Evolutionary conservation across 176 grass and related monocot species (phyloP), one percentile per base, ranked within the genome.

Genomic region (Alloteropsis semialata): DNA sequence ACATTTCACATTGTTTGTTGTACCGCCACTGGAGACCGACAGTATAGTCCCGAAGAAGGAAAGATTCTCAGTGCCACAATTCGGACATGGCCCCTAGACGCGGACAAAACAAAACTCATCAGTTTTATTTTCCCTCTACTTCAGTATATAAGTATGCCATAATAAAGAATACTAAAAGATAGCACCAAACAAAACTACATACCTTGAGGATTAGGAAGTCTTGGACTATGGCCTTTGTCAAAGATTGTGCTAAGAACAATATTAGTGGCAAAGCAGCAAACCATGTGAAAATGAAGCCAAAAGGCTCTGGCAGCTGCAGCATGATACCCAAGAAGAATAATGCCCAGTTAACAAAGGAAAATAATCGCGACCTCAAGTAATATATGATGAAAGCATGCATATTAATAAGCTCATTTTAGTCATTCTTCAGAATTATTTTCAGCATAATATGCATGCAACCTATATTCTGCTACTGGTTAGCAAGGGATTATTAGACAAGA

Each of bases 21-120:
- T 44, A 60, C 93, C 88, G 32, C 90, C 93, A 24, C 92, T 98
- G 13, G 91, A 77, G 43, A 98, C 80, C 7, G 96, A 85, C 18
- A 98, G 75, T 84, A 98, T 95, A 51, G 96, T 95, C 60, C 95
- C 92, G 53, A 95, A 98, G 90, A 98, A 98, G 72, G 96, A 98
- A 83, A 95, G 65, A n/a, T 98, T 98, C 75, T 95, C 92, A 58
- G 96, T 87, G 13, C 92, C 92, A 67, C 96, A 98, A 48, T 95
- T 95, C 3, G 92, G 92, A 83, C 96, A 98, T 5, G 91, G 87
- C 5, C 96, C 96, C 92, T 98, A n/a, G n/a, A n/a, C n/a, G n/a
- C n/a, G n/a, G n/a, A n/a, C n/a, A n/a, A n/a, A n/a, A n/a, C 8
- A 74, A 51, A 80, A 15, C 19, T 27, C 46, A 38, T 66, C 77